phyloP scores from a whole-genome alignment of 2,329 filamentous ascomycete species.

The Tothia fuscella region DNA sequence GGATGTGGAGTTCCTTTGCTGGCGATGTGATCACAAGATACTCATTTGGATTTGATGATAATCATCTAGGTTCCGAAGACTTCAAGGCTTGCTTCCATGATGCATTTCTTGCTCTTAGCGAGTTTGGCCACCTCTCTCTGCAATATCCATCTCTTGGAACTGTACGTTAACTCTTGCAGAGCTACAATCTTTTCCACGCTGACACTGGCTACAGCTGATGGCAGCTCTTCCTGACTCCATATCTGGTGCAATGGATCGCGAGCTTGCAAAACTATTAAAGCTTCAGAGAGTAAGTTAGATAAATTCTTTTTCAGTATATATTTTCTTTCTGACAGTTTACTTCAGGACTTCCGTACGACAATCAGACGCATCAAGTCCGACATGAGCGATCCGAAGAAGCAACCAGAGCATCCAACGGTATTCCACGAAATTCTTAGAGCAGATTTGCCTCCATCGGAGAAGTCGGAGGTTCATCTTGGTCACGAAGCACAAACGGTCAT shows the following conservation, averaged over 20 bases:
- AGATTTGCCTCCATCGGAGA: conserved; percentile 14
- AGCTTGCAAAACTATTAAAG: neutral
- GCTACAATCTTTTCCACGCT: neutral
- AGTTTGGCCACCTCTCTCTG: conserved; percentile 5
- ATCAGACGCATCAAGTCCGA: neutral
- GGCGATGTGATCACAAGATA: conserved; percentile 8
- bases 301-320: neutral
- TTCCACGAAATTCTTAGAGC: conserved; percentile 10
- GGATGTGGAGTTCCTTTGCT: conserved; percentile 8
- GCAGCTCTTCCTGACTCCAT: neutral
- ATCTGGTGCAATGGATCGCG: conserved; percentile 1
- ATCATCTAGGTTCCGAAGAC: conserved; percentile 2
- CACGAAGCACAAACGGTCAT: conserved; percentile 28
- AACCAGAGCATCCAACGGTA: conserved; percentile 2
- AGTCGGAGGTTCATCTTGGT: conserved; percentile 18
- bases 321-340: neutral
- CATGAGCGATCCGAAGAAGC: neutral
- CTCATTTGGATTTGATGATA: conserved; percentile 7
- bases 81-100: conserved; percentile 9
- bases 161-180: neutral
- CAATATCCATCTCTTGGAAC: conserved; percentile 8
- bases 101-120: conserved; percentile 10
- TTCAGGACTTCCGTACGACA: neutral
- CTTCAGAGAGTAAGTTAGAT: conserved; percentile 2
- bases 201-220: conserved; percentile 1